Percentiles rank a stretch among this genome's conserved stretches.
phyloP scores from a whole-genome alignment of 768 basidiomycete species.

The Crucibulum laeve region DNA sequence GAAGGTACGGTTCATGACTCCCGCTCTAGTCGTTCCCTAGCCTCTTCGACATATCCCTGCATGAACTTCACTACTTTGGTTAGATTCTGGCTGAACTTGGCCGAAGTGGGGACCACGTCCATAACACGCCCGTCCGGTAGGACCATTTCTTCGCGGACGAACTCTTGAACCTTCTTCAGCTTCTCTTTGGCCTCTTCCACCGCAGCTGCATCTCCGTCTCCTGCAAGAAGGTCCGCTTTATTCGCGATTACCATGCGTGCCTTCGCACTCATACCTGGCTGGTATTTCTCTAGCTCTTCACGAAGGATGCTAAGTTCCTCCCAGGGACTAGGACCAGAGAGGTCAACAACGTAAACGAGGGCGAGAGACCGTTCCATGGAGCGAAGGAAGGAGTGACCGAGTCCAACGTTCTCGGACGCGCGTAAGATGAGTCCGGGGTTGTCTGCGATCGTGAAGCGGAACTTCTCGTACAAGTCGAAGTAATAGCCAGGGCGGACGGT shows the following conservation, averaged over 20 bases:
- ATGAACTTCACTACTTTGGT: slow-evolving; percentile 63
- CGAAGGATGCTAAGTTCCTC: slow-evolving; percentile 68
- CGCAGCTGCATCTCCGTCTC: slow-evolving; percentile 38
- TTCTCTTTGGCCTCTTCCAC: slow-evolving; percentile 55
- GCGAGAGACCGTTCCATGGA: slow-evolving; percentile 90
- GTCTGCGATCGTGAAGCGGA: slow-evolving; percentile 94
- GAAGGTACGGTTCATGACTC: too few species aligned
- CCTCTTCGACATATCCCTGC: slow-evolving; percentile 56
- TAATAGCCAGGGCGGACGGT: slow-evolving; percentile 32
- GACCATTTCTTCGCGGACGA: slow-evolving; percentile 44
- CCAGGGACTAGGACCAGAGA: slow-evolving; percentile 71
- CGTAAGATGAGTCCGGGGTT: slow-evolving; percentile 89
- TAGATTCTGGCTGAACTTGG: slow-evolving; percentile 83
- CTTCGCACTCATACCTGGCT: slow-evolving; percentile 71
- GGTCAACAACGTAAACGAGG: slow-evolving; percentile 89
- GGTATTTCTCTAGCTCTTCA: slow-evolving; percentile 82
- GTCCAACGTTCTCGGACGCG: slow-evolving; percentile 85
- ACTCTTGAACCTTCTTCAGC: slow-evolving; percentile 50
- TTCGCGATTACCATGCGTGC: slow-evolving; percentile 86
- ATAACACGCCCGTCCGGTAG: slow-evolving; percentile 30
- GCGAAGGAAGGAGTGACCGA: slow-evolving; percentile 91
- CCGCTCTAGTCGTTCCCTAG: slow-evolving; percentile 15
- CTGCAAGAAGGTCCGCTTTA: slow-evolving; percentile 85
- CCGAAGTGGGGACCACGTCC: slow-evolving; percentile 80
- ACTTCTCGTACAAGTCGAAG: slow-evolving; percentile 64